Base-by-base conservation (phyloP, 2,329 filamentous ascomycete species). In the Cercospora zeina region DNA sequence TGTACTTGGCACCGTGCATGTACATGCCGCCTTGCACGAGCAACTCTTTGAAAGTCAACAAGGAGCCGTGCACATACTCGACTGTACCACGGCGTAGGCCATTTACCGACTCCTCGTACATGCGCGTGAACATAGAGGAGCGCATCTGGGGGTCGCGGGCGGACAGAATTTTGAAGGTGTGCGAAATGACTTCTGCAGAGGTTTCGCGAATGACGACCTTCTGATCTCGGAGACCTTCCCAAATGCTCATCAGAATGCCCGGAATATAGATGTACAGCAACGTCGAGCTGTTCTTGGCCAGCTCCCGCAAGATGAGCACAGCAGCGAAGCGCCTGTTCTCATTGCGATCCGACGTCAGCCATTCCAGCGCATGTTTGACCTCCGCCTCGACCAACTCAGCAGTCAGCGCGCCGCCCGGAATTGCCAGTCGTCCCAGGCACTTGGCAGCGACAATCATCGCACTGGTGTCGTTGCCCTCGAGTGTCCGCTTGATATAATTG, bases 11-110 rank as follows among this genome's bases (percentile, higher is more conserved):
- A 39, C 93, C 90, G 71, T 96, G 92, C 95, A 99, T 97, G 77
- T 96, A 99, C 93, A 99, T 99, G 70, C 92, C 93, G 58, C 95
- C 95, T 74, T 96, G 93, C 66, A 95, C 86, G 16, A 99, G 85
- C 53, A 99, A 84, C 77, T 97, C 93, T 75, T 93, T 96, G 71
- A 97, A 83, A 1, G 96, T 92, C 19, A 99, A 83, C 42, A 99
- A 83, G 1, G 93, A 97, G n/a, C 91, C 95, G 74, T 99, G 96
- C 45, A 96, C 89, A 63, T 87, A 89, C 75, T 99, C 95, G 59
- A 96, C 84, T 16, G 91, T 91, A 69, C 87, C 89, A 55, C 88
- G 84, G 74, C 88, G 87, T 69, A 99, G 87, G 6, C 93, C 93
- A 64, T 85, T 83, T 63, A 91, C 83, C 16, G 92, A 87, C 77